phyloP scores from a whole-genome alignment of 2,329 filamentous ascomycete species.

The Aspergillus sp. region DNA sequence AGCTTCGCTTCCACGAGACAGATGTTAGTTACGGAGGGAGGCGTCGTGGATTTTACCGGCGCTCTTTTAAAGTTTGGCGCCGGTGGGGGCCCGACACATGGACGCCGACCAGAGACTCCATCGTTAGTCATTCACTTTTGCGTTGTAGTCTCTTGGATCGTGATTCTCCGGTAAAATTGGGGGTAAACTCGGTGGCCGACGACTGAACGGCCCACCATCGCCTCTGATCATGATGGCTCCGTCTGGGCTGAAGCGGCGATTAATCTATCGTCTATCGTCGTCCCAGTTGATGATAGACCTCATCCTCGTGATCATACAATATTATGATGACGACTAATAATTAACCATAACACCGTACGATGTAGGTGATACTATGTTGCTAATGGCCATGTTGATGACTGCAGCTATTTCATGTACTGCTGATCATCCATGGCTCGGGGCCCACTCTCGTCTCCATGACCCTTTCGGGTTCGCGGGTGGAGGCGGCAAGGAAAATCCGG shows the following conservation, averaged over 20 bases:
- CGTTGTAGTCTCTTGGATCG: no score
- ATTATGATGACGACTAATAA: no score
- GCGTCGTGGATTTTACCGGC: not conserved
- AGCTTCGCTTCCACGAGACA: constrained; percentile 21
- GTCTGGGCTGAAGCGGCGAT: no score
- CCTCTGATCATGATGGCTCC: no score
- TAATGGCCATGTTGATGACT: no score
- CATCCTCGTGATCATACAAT: no score
- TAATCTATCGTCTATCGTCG: no score
- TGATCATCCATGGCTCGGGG: constrained; percentile 15
- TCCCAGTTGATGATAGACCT: no score
- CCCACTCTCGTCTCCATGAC: constrained; percentile 16
- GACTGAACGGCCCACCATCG: no score
- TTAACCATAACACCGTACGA: no score
- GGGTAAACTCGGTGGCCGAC: not conserved
- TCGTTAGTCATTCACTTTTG: no score
- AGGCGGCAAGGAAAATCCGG: constrained; percentile 2
- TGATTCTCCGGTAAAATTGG: not conserved
- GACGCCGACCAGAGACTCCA: not conserved
- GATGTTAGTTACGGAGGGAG: not conserved
- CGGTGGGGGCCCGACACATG: constrained; percentile 1
- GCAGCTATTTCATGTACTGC: not conserved
- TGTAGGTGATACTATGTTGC: no score
- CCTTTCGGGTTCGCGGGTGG: constrained; percentile 11
- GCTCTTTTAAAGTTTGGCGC: constrained; percentile 1